Evolutionary conservation across 2,329 filamentous ascomycete species (phyloP), one percentile per base, ranked within the genome.

Genomic region (Phaeosphaeriaceae sp.): DNA sequence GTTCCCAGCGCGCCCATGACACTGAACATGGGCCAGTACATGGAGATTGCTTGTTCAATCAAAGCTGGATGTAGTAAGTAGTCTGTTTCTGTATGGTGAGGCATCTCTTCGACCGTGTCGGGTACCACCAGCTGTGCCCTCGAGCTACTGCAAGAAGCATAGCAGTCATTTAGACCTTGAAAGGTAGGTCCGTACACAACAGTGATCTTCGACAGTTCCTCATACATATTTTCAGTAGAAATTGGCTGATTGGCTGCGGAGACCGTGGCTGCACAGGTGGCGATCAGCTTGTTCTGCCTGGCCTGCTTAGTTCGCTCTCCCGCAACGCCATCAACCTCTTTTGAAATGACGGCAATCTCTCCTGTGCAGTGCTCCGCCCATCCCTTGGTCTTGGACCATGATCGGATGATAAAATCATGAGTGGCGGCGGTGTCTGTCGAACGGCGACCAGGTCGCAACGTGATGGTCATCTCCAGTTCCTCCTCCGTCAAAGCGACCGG

Each of bases 291-390:
- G 19, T 20, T n/a, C 25, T 48, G 22, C 27, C 27, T 22, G 11
- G 25, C 24, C 25, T 33, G 46, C 27, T 48, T 25, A 6, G 25
- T 25, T 27, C 22, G 25, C 27, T 48, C 40, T 1, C 77, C 74
- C 49, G 82, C 78, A 1, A 84, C 77, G 4, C 79, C 77, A 58
- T 83, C 81, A 15, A 4, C 1, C 68, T 60, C 10, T 80, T 75
- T 7, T 63, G 63, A 10, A 69, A 61, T 42, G 74, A 72, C 2
- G 82, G 77, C 6, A 78, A 72, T 11, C 3, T 44, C 24, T 19
- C 71, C 70, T 21, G 56, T 63, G 68, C 85, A 88, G 66, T 89
- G 83, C 66, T 88, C 83, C 0, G 82, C 81, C 86, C 86, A 88
- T 10, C 83, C 82, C 40, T 83, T 78, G 13, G 72, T 78, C 11